Evolutionary conservation across 1,284 basidiomycete genomes (phyloP).

Genomic region (Puccinia polysora): DNA sequence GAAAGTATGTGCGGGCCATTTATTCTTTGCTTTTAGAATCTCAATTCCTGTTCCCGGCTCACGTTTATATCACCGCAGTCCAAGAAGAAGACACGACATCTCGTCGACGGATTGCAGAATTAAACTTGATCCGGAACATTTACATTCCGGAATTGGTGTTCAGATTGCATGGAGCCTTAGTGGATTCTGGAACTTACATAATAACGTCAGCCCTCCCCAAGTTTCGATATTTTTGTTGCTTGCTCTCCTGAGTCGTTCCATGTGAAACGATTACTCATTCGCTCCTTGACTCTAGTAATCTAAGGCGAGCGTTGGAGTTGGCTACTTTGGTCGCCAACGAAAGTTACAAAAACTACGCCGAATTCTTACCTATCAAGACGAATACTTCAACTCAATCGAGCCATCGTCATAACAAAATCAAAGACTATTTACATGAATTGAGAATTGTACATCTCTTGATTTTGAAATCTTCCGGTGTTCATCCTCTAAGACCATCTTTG

Average conservation of each 20-base stretch:
- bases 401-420: conserved; percentile 21
- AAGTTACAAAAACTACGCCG: conserved; percentile 76
- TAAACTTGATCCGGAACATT: conserved; percentile 74
- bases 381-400: neutral
- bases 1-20: conserved; percentile 16
- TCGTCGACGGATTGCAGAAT: conserved; percentile 64
- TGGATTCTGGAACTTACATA: conserved; percentile 63
- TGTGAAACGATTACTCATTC: neutral
- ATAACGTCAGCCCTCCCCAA: conserved; percentile 62
- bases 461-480: conserved; percentile 23
- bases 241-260: neutral
- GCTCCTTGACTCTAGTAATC: conserved; percentile 60
- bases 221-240: neutral
- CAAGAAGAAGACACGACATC: conserved; percentile 52
- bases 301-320: conserved; percentile 71
- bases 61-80: neutral
- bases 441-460: conserved; percentile 20
- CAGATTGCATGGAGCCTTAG: conserved; percentile 71
- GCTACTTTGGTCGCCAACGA: conserved; percentile 83
- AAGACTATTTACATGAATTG: conserved; percentile 35
- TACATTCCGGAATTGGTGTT: conserved; percentile 88
- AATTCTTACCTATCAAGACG: conserved; percentile 67
- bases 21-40: neutral
- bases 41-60: neutral
- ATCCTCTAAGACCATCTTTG: conserved; percentile 16